Percentiles rank a stretch among this genome's conserved stretches.
Evolutionary conservation across 176 grass and related monocot genomes (phyloP).

Genomic region (Paspalum notatum): DNA sequence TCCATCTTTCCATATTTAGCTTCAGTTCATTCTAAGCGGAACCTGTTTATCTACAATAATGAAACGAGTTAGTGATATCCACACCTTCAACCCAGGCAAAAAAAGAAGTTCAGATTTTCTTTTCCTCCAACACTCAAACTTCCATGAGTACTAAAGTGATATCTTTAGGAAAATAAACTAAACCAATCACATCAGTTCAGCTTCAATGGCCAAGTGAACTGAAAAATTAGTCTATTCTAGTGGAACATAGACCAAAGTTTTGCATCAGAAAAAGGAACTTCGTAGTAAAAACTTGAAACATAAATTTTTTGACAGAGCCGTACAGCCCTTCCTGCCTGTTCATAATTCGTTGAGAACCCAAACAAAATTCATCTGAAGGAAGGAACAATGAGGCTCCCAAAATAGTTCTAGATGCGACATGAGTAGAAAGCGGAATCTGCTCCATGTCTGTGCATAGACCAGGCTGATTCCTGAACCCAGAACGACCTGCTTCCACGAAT

Average conservation of each 20-base stretch:
- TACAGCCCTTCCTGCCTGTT: not conserved
- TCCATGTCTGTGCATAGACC: not conserved
- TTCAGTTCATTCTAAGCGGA: constrained; percentile 8
- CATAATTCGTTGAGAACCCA: not conserved
- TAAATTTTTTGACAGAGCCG: not conserved
- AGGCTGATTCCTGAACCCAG: not conserved
- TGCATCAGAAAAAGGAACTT: not conserved
- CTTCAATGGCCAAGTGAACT: constrained; percentile 7
- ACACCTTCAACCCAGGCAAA: not conserved
- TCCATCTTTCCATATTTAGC: not conserved
- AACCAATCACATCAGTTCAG: constrained; percentile 6
- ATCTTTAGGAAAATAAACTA: constrained; percentile 15
- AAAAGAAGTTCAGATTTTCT: not conserved
- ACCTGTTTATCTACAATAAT: not conserved
- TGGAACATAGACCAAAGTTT: not conserved
- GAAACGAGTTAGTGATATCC: not conserved
- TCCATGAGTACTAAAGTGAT: not conserved
- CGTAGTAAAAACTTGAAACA: not conserved
- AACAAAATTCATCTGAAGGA: not conserved
- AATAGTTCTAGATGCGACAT: not conserved
- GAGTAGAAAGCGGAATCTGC: constrained; percentile 1
- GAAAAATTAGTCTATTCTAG: not conserved
- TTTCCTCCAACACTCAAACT: not conserved
- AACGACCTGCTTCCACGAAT: not conserved
- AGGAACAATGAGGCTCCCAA: not conserved